Base-by-base conservation (phyloP, 768 basidiomycete species). In the Boletellus ananas region DNA sequence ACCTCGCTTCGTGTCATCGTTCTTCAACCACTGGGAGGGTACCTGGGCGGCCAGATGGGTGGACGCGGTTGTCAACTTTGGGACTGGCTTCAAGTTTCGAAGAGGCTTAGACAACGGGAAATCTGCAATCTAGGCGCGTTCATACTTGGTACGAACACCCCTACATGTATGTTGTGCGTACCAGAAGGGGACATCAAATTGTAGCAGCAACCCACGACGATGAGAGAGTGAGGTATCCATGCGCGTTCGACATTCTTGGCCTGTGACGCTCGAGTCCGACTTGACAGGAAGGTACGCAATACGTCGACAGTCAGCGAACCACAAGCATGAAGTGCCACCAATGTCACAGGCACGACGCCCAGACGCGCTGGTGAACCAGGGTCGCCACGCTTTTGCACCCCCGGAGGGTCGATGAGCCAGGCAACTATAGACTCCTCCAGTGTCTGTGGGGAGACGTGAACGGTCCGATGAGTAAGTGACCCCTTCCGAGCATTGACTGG, bases 121-220 rank as follows among this genome's bases (percentile, higher is more conserved):
- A 64, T 84, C 85, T 80, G 45, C 13, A 45, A 44, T 16, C 38
- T 33, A 11, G 33, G 40, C 31, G 42, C 16, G 23, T 49, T 53
- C 43, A 53, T 39, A 27, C 52, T 35, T 38, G 40, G 41, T 25
- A 35, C 21, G 21, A 36, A 35, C 29, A 41, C 8, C 35, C 43
- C 34, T 42, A 39, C 14, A 34, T 44, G 49, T 31, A 38, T 23
- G 40, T 25, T 20, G 10, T n/a, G 34, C 67, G 34, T 39, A 64
- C 84, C 84, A 59, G 72, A 63, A 11, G 74, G 67, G 27, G 71
- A 67, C 70, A 89, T 76, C 54, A 87, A 72, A 61, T 90, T 89
- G 64, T 90, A 90, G 64, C 88, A 90, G 53, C 88, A 90, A 3
- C 88, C 87, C 14, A 89, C 86, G 8, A 81, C 74, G 37, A 86